Base-by-base conservation (phyloP, 306 rosid genomes). In the Lotus japonicus region DNA sequence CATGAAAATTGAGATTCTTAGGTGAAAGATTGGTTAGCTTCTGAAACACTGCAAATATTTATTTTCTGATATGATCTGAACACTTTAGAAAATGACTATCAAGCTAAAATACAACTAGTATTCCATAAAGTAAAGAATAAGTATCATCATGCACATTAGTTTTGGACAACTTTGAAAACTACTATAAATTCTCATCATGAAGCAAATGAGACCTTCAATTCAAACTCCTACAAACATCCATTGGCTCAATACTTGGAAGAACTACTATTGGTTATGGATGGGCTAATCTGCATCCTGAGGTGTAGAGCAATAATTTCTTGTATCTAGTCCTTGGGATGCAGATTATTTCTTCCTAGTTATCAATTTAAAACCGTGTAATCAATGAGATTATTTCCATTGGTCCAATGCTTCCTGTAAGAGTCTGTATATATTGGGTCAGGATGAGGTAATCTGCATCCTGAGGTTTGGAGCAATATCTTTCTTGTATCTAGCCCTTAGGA, bases 281-380 rank as follows among this genome's bases (percentile, higher is more conserved):
- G 1, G 55, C 0, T 77, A 77, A 64, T 77, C 77, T 70, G 77
- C 72, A 69, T 70, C 76, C 77, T 55, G 72, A 63, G 68, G 89
- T 87, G 80, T 85, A 82, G 52, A 83, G 68, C 76, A 68, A 58
- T 48, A 11, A 0, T 13, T 14, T 46, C 10, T 76, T 53, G 71
- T 43, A 9, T 59, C 71, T 61, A 76, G 52, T 0, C 59, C 36
- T 61, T 12, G 6, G 71, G 35, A 58, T 59, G 82, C 65, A 69
- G 60, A 76, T 76, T 43, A 76, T 7, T 46, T 53, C 59, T 26
- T 75, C 57, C 39, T 75, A 31, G 9, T 28, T 11, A 49, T 16
- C 73, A 66, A 46, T 48, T 1, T 10, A 16, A 7, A 82, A 51
- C 42, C 44, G 39, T 68, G 68, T 81, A 73, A 44, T 13, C 52